Percentiles rank a stretch among this genome's conserved stretches.
phyloP scores from a whole-genome alignment of 2,329 filamentous ascomycete genomes.

The Byssoonygena ceratinophila region DNA sequence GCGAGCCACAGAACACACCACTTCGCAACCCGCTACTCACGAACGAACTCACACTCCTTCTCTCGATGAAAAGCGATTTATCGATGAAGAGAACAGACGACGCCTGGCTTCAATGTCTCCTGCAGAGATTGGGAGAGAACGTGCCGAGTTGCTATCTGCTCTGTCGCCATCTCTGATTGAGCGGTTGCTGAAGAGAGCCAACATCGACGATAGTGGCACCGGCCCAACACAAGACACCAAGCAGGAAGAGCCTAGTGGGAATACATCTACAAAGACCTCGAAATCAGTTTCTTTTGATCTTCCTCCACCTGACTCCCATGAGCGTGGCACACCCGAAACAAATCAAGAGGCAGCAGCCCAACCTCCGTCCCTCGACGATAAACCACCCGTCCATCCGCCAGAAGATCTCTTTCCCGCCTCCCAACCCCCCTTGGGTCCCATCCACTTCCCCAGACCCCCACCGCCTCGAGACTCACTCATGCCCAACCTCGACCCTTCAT shows the following conservation, averaged over 20 bases:
- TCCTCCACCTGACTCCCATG: too few species aligned
- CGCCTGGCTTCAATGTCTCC: constrained; percentile 67
- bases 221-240: neutral
- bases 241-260: neutral
- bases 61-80: constrained; percentile 55
- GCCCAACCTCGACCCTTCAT: constrained; percentile 71
- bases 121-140: constrained; percentile 69
- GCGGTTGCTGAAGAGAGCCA: constrained; percentile 63
- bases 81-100: constrained; percentile 71
- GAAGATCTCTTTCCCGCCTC: constrained; percentile 34
- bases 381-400: constrained; percentile 28
- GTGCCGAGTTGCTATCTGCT: constrained; percentile 66
- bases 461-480: constrained; percentile 35
- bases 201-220: constrained; percentile 51
- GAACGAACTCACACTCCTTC: constrained; percentile 15
- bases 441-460: constrained; percentile 39
- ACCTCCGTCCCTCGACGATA: constrained; percentile 24
- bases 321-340: constrained; percentile 7
- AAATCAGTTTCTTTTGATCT: constrained; percentile 26
- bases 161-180: constrained; percentile 67
- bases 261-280: neutral
- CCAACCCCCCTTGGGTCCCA: constrained; percentile 27
- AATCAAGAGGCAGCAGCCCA: constrained; percentile 11
- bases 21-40: constrained; percentile 17
- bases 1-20: constrained; percentile 29